Base-by-base conservation (phyloP, 495 filamentous ascomycete genomes). In the Penicillium egyptiacum region DNA sequence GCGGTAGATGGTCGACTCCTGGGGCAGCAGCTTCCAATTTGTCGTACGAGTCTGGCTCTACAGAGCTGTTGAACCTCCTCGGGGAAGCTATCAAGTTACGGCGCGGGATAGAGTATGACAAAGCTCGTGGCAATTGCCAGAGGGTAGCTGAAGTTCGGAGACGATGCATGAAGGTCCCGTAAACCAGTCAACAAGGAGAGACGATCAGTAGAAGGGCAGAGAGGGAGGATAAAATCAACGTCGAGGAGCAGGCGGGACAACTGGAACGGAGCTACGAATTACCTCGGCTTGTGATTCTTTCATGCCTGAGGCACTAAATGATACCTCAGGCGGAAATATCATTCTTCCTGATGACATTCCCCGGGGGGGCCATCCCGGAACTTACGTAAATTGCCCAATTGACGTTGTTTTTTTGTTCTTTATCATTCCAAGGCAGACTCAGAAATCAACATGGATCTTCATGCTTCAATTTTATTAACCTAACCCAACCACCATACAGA, bases 11-110 rank as follows among this genome's bases (percentile, higher is more conserved):
- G 4, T 20, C 45, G 12, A 17, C 5, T 14, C 17, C 5, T 31
- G 28, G 9, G 9, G 45, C 10, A 20, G 14, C 10, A 12, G 3
- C 0, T 2, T 48, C 26, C 45, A 17, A 28, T 11, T 31, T 31
- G 14, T 12, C 31, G 14, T 16, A 7, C 4, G 35, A 40, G 22
- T 41, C 23, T 19, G 22, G 23, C 37, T 52, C 22, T n/a, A 40
- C 16, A 14, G 35, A 5, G 11, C 35, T 35, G 50, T 41, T 41
- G 23, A 40, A 17, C 40, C 40, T 41, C 23, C 26, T 28, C 12
- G 65, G 40, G 17, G 56, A 45, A 26, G 37, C 35, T 26, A 25
- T 30, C 5, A 65, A 63, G 23, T 49, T 45, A 7, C 62, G 59
- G 25, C 31, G 37, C 16, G 52, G 58, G 41, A 35, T 53, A 20